Evolutionary conservation across 352 stramenopile species (phyloP).

Genomic region (Pythium angustatum): DNA sequence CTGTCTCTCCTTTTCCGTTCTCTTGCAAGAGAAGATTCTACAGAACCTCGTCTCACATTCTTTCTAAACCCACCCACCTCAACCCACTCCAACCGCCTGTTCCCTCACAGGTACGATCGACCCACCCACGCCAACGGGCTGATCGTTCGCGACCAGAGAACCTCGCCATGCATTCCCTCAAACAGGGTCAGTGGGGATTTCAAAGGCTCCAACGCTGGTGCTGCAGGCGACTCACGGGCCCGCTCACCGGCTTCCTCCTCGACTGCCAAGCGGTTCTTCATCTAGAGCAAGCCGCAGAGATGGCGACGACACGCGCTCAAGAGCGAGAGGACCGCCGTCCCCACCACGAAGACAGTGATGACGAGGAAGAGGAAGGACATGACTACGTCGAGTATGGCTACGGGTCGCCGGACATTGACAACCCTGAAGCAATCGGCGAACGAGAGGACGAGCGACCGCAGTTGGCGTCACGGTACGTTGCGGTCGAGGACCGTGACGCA

Average conservation of each 20-base stretch:
- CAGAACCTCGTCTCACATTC: too few relatives aligned
- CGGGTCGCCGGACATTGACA: conserved; percentile 1
- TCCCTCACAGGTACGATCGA: background rate
- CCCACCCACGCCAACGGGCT: conserved; percentile 1
- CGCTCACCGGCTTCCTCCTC: background rate
- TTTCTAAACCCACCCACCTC: too few relatives aligned
- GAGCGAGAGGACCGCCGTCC: background rate
- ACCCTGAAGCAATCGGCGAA: background rate
- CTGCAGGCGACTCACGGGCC: background rate
- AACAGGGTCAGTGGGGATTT: conserved; percentile 19
- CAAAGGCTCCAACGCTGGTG: conserved; percentile 2
- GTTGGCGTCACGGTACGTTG: conserved; percentile 2
- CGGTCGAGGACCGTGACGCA: background rate
- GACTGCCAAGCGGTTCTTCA: conserved; percentile 8
- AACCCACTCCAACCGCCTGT: conserved; percentile 9
- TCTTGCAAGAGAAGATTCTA: too few relatives aligned
- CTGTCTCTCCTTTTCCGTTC: too few relatives aligned
- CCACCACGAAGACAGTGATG: background rate
- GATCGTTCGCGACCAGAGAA: background rate
- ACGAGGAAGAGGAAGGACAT: background rate
- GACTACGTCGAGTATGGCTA: conserved; percentile 6
- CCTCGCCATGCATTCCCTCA: too few relatives aligned
- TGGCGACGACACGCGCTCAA: conserved; percentile 5
- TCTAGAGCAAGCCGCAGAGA: conserved; percentile 11
- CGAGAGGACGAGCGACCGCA: background rate